These are phyloP conservation scores for Curvularia verruculosa DNA, from an alignment of 2,329 filamentous ascomycete genomes.

Conservation along the genomic window DNA sequence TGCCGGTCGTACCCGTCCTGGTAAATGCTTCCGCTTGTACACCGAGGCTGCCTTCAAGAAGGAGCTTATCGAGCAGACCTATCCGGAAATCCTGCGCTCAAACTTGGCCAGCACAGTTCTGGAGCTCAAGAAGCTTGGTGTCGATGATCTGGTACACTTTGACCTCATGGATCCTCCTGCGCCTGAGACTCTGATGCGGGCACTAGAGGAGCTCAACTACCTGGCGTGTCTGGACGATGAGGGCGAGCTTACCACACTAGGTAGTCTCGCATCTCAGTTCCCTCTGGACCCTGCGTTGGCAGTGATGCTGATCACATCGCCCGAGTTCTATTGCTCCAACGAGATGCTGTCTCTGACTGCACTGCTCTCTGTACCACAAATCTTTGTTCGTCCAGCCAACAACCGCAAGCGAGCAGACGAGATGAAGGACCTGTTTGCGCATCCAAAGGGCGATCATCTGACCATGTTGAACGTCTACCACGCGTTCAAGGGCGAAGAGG, in stretches of 20 bases:
- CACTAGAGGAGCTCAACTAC: conserved; percentile 96
- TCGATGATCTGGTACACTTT: conserved; percentile 96
- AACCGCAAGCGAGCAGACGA: conserved; percentile 92
- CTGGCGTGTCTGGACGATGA: conserved; percentile 96
- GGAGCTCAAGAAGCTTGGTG: conserved; percentile 95
- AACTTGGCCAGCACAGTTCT: conserved; percentile 94
- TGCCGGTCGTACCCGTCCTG: conserved; percentile 96
- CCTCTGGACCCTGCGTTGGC: conserved; percentile 92
- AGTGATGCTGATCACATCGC: conserved; percentile 96
- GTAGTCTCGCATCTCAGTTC: conserved; percentile 89
- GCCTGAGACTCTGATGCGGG: conserved; percentile 97
- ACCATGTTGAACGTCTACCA: conserved; percentile 98
- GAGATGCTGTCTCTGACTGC: conserved; percentile 96
- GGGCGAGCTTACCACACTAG: conserved; percentile 85
- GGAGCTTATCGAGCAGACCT: conserved; percentile 95
- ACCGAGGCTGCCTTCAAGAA: conserved; percentile 97
- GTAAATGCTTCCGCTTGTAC: conserved; percentile 97
- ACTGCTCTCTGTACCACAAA: conserved; percentile 89
- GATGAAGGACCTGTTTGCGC: conserved; percentile 94
- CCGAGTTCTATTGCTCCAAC: conserved; percentile 98
- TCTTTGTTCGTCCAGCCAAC: conserved; percentile 86
- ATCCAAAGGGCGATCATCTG: conserved; percentile 91
- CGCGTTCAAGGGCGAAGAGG: conserved; percentile 81
- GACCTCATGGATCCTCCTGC: conserved; percentile 98
- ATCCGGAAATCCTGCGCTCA: conserved; percentile 92